These are phyloP conservation scores for Chlorophyllum brunneum DNA, from an alignment of 768 basidiomycete species.

Conservation along the genomic window DNA sequence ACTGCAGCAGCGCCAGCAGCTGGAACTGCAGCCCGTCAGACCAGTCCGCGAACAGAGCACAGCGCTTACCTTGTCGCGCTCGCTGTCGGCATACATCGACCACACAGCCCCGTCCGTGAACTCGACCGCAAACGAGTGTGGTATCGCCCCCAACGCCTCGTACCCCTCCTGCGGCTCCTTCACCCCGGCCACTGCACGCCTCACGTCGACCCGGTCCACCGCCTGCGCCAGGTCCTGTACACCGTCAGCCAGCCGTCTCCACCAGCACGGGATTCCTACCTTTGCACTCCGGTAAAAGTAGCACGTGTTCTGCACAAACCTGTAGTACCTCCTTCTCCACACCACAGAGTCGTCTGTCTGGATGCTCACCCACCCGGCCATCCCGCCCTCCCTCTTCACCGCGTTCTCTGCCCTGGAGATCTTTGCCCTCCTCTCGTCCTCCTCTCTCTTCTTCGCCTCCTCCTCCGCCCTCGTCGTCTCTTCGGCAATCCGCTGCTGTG, in stretches of 20 bases:
- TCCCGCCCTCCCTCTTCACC: slow-evolving; percentile 31
- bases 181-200: slow-evolving; percentile 41
- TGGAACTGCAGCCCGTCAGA: slow-evolving; percentile 30
- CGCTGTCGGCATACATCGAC: slow-evolving; percentile 59
- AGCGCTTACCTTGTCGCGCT: slow-evolving; percentile 53
- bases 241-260: slow-evolving; percentile 3
- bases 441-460: slow-evolving; percentile 42
- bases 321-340: slow-evolving; percentile 67
- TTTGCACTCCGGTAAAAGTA: slow-evolving; percentile 50
- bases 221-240: slow-evolving; percentile 34
- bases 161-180: slow-evolving; percentile 67
- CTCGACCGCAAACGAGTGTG: slow-evolving; percentile 63
- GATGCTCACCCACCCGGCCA: slow-evolving; percentile 60
- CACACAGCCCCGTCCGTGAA: slow-evolving; percentile 49
- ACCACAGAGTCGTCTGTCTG: slow-evolving; percentile 48
- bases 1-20: slow-evolving; percentile 43
- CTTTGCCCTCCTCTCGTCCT: slow-evolving; percentile 39
- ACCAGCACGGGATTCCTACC: slow-evolving; percentile 27
- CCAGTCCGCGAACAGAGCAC: not conserved
- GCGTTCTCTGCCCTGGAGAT: slow-evolving; percentile 44
- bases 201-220: slow-evolving; percentile 43
- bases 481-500: slow-evolving; percentile 48
- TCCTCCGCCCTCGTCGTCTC: slow-evolving; percentile 49
- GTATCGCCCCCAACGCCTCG: slow-evolving; percentile 62
- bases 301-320: slow-evolving; percentile 42